Evolutionary conservation across 352 stramenopile genomes (phyloP).

Genomic region (Phytophthora melonis): DNA sequence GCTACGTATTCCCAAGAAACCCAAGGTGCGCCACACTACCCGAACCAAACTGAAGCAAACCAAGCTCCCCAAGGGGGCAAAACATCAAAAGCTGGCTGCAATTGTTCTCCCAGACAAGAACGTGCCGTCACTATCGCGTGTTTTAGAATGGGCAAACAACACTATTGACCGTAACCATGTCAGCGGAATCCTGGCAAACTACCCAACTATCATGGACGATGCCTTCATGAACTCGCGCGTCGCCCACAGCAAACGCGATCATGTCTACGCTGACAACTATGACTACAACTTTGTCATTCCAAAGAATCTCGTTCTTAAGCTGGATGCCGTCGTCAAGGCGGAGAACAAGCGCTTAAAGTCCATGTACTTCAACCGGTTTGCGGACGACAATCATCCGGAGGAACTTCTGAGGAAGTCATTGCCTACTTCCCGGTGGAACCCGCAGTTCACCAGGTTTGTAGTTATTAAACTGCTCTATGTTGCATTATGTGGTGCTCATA

Average conservation of each 20-base stretch:
- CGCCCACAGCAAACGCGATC: too few relatives aligned
- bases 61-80: background rate
- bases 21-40: background rate
- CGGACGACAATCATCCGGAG: background rate
- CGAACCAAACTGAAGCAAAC: background rate
- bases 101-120: background rate
- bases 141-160: background rate
- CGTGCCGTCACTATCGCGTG: background rate
- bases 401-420: background rate
- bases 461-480: too few relatives aligned
- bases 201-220: too few relatives aligned
- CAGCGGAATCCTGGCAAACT: too few relatives aligned
- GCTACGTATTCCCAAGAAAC: background rate
- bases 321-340: background rate
- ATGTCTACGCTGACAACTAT: too few relatives aligned
- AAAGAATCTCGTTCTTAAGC: too few relatives aligned
- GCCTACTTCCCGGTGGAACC: background rate
- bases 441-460: too few relatives aligned
- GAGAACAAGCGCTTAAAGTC: background rate
- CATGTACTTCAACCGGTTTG: background rate
- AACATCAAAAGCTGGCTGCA: background rate
- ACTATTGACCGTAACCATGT: too few relatives aligned
- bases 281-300: too few relatives aligned
- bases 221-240: too few relatives aligned
- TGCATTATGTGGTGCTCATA: too few relatives aligned